Conservation (phyloP, 2,329 filamentous ascomycete species). For the Exophiala oligosperma region DNA sequence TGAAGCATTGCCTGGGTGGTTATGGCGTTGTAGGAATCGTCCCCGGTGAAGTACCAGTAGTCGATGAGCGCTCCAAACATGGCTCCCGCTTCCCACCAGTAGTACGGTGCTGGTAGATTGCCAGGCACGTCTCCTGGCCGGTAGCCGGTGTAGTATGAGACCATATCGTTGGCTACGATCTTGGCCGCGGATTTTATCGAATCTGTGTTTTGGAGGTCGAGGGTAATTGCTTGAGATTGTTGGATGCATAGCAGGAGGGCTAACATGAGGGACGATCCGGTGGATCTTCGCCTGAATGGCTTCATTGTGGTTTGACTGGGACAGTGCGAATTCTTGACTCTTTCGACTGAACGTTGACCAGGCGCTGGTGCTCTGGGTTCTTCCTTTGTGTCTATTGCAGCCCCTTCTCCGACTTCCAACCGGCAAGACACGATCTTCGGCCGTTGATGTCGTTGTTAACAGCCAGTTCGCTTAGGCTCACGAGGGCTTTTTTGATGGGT, state of each 20-base stretch:
- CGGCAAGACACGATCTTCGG: no score
- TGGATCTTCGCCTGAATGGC: slow-evolving; percentile 19
- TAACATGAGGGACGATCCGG: slow-evolving; percentile 6
- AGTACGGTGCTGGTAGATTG: slow-evolving; percentile 53
- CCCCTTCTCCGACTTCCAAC: no score
- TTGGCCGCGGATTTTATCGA: slow-evolving; percentile 50
- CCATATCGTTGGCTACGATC: slow-evolving; percentile 48
- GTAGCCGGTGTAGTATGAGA: slow-evolving; percentile 53
- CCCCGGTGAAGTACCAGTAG: slow-evolving; percentile 82
- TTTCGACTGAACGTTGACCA: not conserved
- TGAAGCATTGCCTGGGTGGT: slow-evolving; percentile 68
- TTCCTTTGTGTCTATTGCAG: not conserved
- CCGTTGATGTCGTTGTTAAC: not conserved
- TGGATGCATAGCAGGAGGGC: slow-evolving; percentile 18
- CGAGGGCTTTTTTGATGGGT: not conserved
- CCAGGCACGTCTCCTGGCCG: slow-evolving; percentile 51
- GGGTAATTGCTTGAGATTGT: slow-evolving; percentile 22
- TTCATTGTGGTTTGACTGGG: slow-evolving; percentile 11
- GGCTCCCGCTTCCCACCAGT: slow-evolving; percentile 73
- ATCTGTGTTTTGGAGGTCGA: slow-evolving; percentile 33
- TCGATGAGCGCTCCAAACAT: slow-evolving; percentile 71
- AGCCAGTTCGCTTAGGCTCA: no score
- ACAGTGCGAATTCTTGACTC: not conserved
- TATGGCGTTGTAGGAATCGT: slow-evolving; percentile 68
- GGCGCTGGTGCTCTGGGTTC: not conserved